Conservation (phyloP, 371 early-diverging fungal species). For the Saksenaea oblongispora region DNA sequence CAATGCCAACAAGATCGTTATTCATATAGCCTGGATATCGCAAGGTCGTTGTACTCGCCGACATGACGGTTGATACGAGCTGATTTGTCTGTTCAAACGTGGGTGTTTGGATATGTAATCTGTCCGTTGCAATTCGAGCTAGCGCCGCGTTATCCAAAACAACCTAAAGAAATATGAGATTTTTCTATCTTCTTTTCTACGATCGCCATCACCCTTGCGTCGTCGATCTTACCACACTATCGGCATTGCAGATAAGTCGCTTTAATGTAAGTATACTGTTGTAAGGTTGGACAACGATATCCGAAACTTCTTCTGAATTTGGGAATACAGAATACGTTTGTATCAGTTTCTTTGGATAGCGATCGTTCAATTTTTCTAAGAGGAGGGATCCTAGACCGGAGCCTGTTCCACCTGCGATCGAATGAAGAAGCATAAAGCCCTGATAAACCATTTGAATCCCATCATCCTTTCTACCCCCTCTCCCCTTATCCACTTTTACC, state of each 20-base stretch:
- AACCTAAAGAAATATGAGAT: constrained; percentile 24
- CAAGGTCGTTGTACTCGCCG: constrained; percentile 96
- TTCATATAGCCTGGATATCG: constrained; percentile 99
- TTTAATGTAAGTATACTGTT: constrained; percentile 97
- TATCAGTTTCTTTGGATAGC: constrained; percentile 97
- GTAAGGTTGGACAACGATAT: constrained; percentile 99
- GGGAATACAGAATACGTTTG: constrained; percentile 99
- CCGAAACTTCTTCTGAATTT: constrained; percentile 94
- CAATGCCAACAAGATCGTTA: constrained; percentile 95
- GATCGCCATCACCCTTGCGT: too few species aligned
- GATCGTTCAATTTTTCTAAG: constrained; percentile 87
- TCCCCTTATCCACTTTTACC: constrained; percentile 23
- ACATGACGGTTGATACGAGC: constrained; percentile 97
- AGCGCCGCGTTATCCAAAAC: constrained; percentile 97
- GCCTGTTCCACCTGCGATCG: constrained; percentile 98
- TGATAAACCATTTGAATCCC: constrained; percentile 11
- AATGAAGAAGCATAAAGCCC: constrained; percentile 91
- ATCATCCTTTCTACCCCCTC: neutral
- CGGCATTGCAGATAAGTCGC: constrained; percentile 90
- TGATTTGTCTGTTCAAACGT: constrained; percentile 98
- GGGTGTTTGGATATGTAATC: constrained; percentile 91
- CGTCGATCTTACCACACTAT: constrained; percentile 79
- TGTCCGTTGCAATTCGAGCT: constrained; percentile 91
- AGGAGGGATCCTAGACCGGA: constrained; percentile 93
- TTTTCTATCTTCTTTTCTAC: neutral